A percentile compares a stretch with the other conserved stretches of the same genome.
These are phyloP conservation scores for Omphalotus guepiniiformis DNA, from an alignment of 768 basidiomycete genomes.

Conservation along the genomic window DNA sequence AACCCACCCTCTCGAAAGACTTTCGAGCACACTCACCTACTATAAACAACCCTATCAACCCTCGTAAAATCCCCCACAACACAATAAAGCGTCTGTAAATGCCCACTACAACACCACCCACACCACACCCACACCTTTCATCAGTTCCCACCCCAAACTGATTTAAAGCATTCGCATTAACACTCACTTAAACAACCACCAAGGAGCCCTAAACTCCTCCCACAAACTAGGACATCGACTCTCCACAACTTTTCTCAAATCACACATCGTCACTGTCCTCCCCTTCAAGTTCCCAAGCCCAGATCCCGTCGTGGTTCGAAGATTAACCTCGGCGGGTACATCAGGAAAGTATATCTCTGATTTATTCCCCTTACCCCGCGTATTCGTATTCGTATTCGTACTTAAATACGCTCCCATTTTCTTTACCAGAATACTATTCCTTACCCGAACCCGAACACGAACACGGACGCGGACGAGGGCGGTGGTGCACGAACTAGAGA, in stretches of 20 bases:
- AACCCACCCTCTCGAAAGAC: not conserved
- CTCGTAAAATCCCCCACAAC: slow-evolving; percentile 32
- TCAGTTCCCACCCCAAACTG: slow-evolving; percentile 4
- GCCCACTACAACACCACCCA: slow-evolving; percentile 22
- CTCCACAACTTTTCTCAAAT: slow-evolving; percentile 1
- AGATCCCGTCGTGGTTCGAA: not conserved
- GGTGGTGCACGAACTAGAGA: too few species aligned
- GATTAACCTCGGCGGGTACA: too few species aligned
- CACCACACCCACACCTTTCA: not conserved
- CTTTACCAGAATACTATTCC: too few species aligned
- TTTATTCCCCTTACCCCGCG: too few species aligned
- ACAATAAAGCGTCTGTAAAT: slow-evolving; percentile 32
- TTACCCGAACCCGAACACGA: too few species aligned
- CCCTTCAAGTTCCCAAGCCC: slow-evolving; percentile 1
- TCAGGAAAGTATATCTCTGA: not conserved
- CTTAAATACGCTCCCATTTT: too few species aligned
- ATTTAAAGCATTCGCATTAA: slow-evolving; percentile 11
- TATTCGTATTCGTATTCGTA: too few species aligned
- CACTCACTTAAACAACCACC: slow-evolving; percentile 20
- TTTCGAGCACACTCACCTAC: slow-evolving; percentile 20
- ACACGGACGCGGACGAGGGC: too few species aligned
- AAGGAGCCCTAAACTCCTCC: slow-evolving; percentile 15
- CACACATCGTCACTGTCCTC: not conserved
- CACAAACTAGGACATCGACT: slow-evolving; percentile 9
- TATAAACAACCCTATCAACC: slow-evolving; percentile 32